phyloP scores from a whole-genome alignment of 2,329 filamentous ascomycete species.

The Cladosporium sp. region DNA sequence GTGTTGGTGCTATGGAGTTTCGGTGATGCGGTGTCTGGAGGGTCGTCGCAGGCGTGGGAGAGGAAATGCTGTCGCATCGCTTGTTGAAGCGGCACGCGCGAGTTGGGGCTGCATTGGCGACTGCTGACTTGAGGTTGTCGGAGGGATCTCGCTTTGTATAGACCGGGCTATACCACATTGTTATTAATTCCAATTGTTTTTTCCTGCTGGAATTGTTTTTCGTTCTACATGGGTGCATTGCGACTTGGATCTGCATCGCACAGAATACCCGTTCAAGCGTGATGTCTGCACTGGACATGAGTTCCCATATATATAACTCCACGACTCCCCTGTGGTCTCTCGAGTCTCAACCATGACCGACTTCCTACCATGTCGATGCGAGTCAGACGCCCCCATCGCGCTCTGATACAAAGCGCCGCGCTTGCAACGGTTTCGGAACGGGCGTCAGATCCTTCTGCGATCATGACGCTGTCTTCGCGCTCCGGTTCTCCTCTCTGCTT shows the following conservation, averaged over 20 bases:
- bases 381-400: not conserved
- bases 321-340: not conserved
- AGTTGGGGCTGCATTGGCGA: not conserved
- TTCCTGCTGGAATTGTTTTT: not conserved
- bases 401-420: not conserved
- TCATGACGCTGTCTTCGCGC: not conserved
- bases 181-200: not conserved
- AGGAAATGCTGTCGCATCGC: not conserved
- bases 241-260: not conserved
- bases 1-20: slow-evolving; percentile 85
- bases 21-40: slow-evolving; percentile 53
- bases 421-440: not conserved
- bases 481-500: not conserved
- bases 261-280: not conserved
- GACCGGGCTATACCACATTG: not conserved
- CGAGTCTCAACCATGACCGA: not conserved
- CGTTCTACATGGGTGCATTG: not conserved
- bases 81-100: not conserved
- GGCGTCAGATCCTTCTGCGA: not conserved
- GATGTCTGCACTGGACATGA: not conserved
- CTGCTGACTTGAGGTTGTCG: not conserved
- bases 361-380: not conserved
- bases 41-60: not conserved
- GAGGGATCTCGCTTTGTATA: not conserved
- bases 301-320: not conserved